Base-by-base conservation (phyloP, 2,329 filamentous ascomycete species). In the Exophiala oligosperma region DNA sequence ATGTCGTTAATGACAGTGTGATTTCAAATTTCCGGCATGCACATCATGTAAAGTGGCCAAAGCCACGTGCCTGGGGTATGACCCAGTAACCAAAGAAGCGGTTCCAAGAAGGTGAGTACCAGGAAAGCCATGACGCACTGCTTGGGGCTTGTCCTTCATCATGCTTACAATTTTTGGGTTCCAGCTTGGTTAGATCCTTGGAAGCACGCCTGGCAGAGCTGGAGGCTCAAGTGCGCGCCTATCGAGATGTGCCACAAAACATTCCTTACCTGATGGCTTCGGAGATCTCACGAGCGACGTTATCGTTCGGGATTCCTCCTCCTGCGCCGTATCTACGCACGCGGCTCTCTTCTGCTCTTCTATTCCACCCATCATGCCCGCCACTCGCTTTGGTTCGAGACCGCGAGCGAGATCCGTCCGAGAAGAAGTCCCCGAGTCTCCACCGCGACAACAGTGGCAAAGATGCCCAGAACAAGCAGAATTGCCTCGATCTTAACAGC, bases 381-480 rank as follows among this genome's bases (percentile, higher is more conserved):
- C 55, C 55, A 2, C 28, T 58, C 3, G 55, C 55, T 38, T 21
- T 57, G n/a, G 50, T 57, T 2, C n/a, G 49, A 40, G 49, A 57
- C n/a, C 35, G 26, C 38, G 38, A 38, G 49, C 21, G 38, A 6
- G 24, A 47, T 6, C 29, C 40, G n/a, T 12, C 26, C 2, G 37
- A 54, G 21, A n/a, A 29, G 24, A 48, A 8, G 3, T 2, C 49
- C 5, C 14, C 28, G 7, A 29, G 17, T 14, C 8, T 29, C 23
- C 32, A 40, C 23, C 24, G 26, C 28, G 23, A 49, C 11, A 23
- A n/a, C 28, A n/a, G 17, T 2, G 47, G 47, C 23, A 12, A 69
- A 73, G 1, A 65, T 66, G 48, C 73, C 70, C 4, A 66, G 64
- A 54, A 74, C 72, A 6, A 56, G 55, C 5, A 74, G 54, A 0